Evolutionary conservation across 2,329 filamentous ascomycete genomes (phyloP).

Genomic region (Neonectria faginata): DNA sequence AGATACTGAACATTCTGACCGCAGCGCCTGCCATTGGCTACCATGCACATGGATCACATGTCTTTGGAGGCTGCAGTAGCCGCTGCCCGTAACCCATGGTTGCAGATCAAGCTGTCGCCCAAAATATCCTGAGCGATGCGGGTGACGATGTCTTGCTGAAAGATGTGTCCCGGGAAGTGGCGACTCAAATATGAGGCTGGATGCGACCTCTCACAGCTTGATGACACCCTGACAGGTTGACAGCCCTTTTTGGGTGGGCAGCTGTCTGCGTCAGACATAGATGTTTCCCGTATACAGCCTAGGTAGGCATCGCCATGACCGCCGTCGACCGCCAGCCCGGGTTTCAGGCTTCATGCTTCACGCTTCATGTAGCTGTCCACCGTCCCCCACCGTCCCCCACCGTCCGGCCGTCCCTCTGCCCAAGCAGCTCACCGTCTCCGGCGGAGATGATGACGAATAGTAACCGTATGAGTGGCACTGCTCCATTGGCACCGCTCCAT

Average conservation of each 20-base stretch:
- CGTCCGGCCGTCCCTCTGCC: neutral
- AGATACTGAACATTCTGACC: slow-evolving; percentile 16
- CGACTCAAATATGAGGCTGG: slow-evolving; percentile 8
- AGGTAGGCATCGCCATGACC: slow-evolving; percentile 7
- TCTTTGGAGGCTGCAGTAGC: slow-evolving; percentile 28
- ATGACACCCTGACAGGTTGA: neutral
- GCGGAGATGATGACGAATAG: slow-evolving; percentile 25
- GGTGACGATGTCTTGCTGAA: slow-evolving; percentile 14
- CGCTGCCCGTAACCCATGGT: slow-evolving; percentile 17
- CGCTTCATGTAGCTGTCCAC: neutral
- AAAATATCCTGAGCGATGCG: slow-evolving; percentile 11
- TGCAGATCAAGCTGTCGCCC: slow-evolving; percentile 16
- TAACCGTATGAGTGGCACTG: slow-evolving; percentile 22
- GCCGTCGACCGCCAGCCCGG: slow-evolving; percentile 3
- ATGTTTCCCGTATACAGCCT: neutral
- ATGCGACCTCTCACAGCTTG: neutral
- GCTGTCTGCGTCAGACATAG: slow-evolving; percentile 18
- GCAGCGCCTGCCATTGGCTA: slow-evolving; percentile 37
- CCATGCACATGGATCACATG: slow-evolving; percentile 44
- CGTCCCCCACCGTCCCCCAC: neutral
- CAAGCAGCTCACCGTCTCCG: neutral
- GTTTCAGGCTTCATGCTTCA: neutral
- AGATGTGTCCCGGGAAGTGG: slow-evolving; percentile 10
- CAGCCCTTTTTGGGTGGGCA: neutral
- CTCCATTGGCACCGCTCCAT: slow-evolving; percentile 3